phyloP scores from a whole-genome alignment of 2,329 filamentous ascomycete species.

The Monilinia aucupariae region DNA sequence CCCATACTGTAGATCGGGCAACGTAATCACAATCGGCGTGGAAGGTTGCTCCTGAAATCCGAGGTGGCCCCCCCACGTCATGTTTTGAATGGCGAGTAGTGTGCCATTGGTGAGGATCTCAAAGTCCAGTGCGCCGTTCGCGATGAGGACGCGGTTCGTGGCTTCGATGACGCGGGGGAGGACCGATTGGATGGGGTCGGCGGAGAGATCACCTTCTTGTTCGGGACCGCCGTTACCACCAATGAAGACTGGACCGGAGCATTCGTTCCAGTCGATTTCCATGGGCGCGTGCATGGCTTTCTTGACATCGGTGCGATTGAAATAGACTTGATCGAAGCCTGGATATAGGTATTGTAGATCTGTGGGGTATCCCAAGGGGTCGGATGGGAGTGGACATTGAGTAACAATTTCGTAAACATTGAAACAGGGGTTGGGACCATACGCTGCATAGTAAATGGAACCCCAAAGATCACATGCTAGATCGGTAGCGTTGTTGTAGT shows the following conservation, averaged over 20 bases:
- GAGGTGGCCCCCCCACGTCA: slow-evolving; percentile 47
- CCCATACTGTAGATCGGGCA: slow-evolving; percentile 26
- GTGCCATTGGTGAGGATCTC: slow-evolving; percentile 47
- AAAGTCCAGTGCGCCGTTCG: slow-evolving; percentile 45
- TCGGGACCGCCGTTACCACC: slow-evolving; percentile 25
- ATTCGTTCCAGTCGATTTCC: slow-evolving; percentile 40
- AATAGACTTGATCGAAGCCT: slow-evolving; percentile 40
- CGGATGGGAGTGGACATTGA: slow-evolving; percentile 41
- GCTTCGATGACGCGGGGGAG: slow-evolving; percentile 46
- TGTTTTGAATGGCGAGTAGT: slow-evolving; percentile 47
- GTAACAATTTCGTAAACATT: slow-evolving; percentile 45
- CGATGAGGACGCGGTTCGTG: slow-evolving; percentile 48
- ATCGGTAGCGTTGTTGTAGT: slow-evolving; percentile 25
- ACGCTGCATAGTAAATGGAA: slow-evolving; percentile 37
- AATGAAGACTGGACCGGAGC: slow-evolving; percentile 41
- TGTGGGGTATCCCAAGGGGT: slow-evolving; percentile 36
- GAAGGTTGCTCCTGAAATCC: slow-evolving; percentile 42
- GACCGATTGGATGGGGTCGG: slow-evolving; percentile 39
- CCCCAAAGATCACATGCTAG: slow-evolving; percentile 38
- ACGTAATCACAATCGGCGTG: slow-evolving; percentile 24
- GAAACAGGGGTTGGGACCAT: slow-evolving; percentile 44
- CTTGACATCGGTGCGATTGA: slow-evolving; percentile 49
- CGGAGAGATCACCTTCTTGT: slow-evolving; percentile 35
- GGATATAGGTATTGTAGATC: slow-evolving; percentile 37
- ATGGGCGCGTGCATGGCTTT: slow-evolving; percentile 43